Percentiles rank a stretch among this genome's conserved stretches.
Evolutionary conservation across 164 flowering plant species (phyloP).

Genomic region (Echeveria elegans): DNA sequence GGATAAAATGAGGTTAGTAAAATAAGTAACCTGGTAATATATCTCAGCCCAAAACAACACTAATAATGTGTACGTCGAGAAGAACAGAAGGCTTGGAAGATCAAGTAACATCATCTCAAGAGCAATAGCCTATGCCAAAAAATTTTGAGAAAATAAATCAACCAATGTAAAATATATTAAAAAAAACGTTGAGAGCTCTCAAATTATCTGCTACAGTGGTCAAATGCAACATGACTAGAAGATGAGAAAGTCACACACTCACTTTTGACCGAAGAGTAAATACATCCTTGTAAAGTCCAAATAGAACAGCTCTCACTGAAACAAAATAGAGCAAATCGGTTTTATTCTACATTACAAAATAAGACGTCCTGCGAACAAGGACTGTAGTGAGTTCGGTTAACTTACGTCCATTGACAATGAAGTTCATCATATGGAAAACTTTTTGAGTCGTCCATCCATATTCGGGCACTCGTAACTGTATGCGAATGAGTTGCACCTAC

Average conservation of each 20-base stretch:
- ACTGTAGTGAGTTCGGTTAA: conserved; percentile 35
- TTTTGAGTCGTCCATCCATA: conserved; percentile 99
- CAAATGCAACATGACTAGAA: too few species aligned
- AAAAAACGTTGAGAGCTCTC: too few species aligned
- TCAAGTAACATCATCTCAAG: conserved; percentile 58
- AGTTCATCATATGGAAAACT: conserved; percentile 96
- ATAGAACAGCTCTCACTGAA: conserved; percentile 88
- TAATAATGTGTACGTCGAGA: conserved; percentile 89
- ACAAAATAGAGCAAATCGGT: not conserved
- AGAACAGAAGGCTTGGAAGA: conserved; percentile 82
- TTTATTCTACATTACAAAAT: too few species aligned
- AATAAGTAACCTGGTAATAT: conserved; percentile 63
- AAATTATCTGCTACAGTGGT: too few species aligned
- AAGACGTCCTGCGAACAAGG: conserved; percentile 37
- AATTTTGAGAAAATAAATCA: not conserved
- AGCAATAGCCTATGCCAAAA: conserved; percentile 19
- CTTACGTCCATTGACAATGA: conserved; percentile 93
- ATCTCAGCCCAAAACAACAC: conserved; percentile 99
- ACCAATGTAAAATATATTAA: too few species aligned
- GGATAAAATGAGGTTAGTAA: conserved; percentile 59
- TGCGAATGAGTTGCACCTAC: conserved; percentile 85
- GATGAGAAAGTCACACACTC: too few species aligned
- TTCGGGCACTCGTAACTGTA: conserved; percentile 86
- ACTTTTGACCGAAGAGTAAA: too few species aligned
- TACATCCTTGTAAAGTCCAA: conserved; percentile 57